phyloP scores from a whole-genome alignment of 1,284 basidiomycete genomes.

The Pseudozyma sp. region DNA sequence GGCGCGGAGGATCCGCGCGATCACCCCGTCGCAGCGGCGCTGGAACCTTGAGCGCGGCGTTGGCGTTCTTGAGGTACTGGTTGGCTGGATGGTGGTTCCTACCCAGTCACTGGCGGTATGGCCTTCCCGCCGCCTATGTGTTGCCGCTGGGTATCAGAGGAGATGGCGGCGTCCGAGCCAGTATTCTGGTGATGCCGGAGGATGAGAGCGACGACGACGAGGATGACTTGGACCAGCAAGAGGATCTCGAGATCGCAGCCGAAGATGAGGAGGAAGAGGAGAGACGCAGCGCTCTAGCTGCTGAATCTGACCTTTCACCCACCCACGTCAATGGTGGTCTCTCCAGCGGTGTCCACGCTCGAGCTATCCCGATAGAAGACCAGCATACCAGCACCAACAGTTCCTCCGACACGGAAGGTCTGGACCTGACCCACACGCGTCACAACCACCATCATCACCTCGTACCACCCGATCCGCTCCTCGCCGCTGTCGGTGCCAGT shows the following conservation, averaged over 20 bases:
- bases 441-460: constrained; percentile 27
- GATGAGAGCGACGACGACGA: constrained; percentile 49
- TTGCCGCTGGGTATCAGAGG: constrained; percentile 57
- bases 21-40: constrained; percentile 24
- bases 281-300: constrained; percentile 8
- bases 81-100: constrained; percentile 54
- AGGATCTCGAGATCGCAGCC: constrained; percentile 39
- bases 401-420: constrained; percentile 26
- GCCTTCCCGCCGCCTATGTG: constrained; percentile 51
- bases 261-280: constrained; percentile 40
- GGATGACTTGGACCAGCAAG: constrained; percentile 27
- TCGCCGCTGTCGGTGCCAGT: constrained; percentile 43
- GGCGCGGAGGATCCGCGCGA: constrained; percentile 37
- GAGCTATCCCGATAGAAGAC: constrained; percentile 4
- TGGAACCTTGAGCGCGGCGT: constrained; percentile 33
- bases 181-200: constrained; percentile 53
- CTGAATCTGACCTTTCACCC: constrained; percentile 14
- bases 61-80: constrained; percentile 53
- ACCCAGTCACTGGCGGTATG: constrained; percentile 49
- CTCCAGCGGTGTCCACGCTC: background rate
- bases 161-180: constrained; percentile 58
- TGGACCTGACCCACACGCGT: constrained; percentile 6
- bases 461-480: constrained; percentile 42
- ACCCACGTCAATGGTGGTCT: background rate
- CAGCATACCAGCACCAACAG: constrained; percentile 34